Evolutionary conservation across 768 basidiomycete species (phyloP), one percentile per base, ranked within the genome.

Genomic region (Suillus clintonianus): DNA sequence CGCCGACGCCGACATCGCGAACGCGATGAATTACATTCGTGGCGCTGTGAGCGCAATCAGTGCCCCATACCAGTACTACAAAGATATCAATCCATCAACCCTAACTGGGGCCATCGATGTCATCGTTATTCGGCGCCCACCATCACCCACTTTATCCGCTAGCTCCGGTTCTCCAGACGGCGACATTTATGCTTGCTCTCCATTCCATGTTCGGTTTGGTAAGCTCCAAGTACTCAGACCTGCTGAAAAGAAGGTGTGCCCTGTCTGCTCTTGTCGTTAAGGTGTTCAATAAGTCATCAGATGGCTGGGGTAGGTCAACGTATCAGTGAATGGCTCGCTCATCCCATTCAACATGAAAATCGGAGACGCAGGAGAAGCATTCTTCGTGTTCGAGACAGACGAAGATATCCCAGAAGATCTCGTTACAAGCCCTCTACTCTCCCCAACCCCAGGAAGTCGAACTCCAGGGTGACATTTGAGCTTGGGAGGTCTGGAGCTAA

Each of bases 61-160:
- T 76, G 92, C 90, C 14, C 91, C 92, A 15, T 93, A 93, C 74
- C 90, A 92, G 65, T 95, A 94, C 80, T 95, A 95, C 83, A 91
- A 88, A 76, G 92, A 93, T 62, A 92, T 97, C 66, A 99, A 99
- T 70, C 95, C 97, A 0, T 90, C 97, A 0, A 99, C 97, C 0
- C 86, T 99, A 63, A 97, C 96, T 5, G 97, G 97, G 51, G 97
- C 97, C 50, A 97, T 99, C 84, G 97, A 99, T 83, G 94, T 99
- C 77, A 95, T 99, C 71, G 97, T 99, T 68, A 87, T 99, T 54
- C 87, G 90, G 66, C 86, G 90, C 54, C 88, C 86, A 27, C 39
- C 37, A 57, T 57, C 39, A 6, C 39, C 56, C 24, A 41, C 56
- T 19, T 4, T 4, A 57, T 41, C 39, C 27, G 27, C 56, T 19